Percentiles rank a stretch among this genome's conserved stretches.
These are phyloP conservation scores for Solanum microdontum DNA, from an alignment of 257 asterid species.

Conservation along the genomic window DNA sequence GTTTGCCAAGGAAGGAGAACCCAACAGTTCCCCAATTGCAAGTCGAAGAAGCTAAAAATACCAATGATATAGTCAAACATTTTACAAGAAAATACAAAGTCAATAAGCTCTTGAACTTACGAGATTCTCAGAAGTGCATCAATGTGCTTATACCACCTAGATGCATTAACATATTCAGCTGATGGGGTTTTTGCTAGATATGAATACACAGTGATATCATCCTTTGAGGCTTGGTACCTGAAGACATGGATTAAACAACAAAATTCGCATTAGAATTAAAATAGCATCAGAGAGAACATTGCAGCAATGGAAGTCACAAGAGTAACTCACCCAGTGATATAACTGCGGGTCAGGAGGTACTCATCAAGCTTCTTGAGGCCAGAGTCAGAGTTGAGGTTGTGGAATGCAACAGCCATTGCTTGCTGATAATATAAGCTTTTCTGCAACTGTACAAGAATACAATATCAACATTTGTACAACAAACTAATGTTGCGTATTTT, in stretches of 20 bases:
- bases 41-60: background rate
- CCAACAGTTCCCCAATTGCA: background rate
- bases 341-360: slow-evolving; percentile 72
- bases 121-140: slow-evolving; percentile 49
- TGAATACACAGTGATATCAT: slow-evolving; percentile 56
- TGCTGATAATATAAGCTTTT: background rate
- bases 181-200: slow-evolving; percentile 54
- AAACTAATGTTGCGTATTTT: background rate
- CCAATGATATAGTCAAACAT: background rate
- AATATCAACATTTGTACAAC: background rate
- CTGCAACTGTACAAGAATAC: background rate
- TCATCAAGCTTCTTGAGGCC: slow-evolving; percentile 90
- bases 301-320: background rate
- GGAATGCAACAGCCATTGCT: slow-evolving; percentile 65
- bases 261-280: background rate
- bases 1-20: too few species aligned
- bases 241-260: background rate
- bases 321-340: slow-evolving; percentile 10
- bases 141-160: slow-evolving; percentile 58
- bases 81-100: background rate
- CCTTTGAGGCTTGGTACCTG: slow-evolving; percentile 83
- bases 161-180: slow-evolving; percentile 43
- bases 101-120: slow-evolving; percentile 16
- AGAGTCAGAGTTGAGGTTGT: slow-evolving; percentile 38
- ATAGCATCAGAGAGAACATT: background rate